Conservation (phyloP, 1,139 yeast genomes). For the Debaryomycetaceae sp. region DNA sequence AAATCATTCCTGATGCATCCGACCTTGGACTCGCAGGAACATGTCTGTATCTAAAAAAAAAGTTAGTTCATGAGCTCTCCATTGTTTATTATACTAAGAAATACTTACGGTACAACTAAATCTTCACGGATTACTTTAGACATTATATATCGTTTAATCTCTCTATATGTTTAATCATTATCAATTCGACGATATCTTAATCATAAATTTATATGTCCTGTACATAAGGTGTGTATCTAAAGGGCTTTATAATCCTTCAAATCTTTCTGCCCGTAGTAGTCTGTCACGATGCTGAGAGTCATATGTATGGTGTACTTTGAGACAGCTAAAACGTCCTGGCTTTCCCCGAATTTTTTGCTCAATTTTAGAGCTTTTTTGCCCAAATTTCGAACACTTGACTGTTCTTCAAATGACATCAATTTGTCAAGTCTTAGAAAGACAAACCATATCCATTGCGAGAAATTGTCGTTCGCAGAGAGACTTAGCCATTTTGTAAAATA, state of each 20-base stretch:
- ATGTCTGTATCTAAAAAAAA: slow-evolving; percentile 42
- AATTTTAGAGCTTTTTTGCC: slow-evolving; percentile 39
- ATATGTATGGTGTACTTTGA: slow-evolving; percentile 28
- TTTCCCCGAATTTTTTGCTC: slow-evolving; percentile 7
- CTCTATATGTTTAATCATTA: neutral
- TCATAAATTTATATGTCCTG: neutral
- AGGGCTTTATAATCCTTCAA: slow-evolving; percentile 9
- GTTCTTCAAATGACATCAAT: slow-evolving; percentile 31
- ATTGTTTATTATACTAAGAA: neutral
- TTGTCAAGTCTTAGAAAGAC: slow-evolving; percentile 34
- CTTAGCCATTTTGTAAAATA: slow-evolving; percentile 41
- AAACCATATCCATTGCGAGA: slow-evolving; percentile 39
- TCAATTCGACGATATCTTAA: neutral
- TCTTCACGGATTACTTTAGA: slow-evolving; percentile 35
- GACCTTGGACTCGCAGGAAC: slow-evolving; percentile 47
- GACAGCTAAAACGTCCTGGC: slow-evolving; percentile 9
- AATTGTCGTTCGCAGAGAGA: slow-evolving; percentile 22
- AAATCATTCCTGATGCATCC: slow-evolving; percentile 43
- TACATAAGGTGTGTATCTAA: neutral
- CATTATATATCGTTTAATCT: slow-evolving; percentile 11
- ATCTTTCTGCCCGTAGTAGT: slow-evolving; percentile 39
- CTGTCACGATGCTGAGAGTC: slow-evolving; percentile 31
- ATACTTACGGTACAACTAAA: slow-evolving; percentile 37
- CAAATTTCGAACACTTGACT: slow-evolving; percentile 34
- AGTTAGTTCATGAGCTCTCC: slow-evolving; percentile 6